These are phyloP conservation scores for Venturia effusa DNA, from an alignment of 2,329 filamentous ascomycete species.

Conservation along the genomic window DNA sequence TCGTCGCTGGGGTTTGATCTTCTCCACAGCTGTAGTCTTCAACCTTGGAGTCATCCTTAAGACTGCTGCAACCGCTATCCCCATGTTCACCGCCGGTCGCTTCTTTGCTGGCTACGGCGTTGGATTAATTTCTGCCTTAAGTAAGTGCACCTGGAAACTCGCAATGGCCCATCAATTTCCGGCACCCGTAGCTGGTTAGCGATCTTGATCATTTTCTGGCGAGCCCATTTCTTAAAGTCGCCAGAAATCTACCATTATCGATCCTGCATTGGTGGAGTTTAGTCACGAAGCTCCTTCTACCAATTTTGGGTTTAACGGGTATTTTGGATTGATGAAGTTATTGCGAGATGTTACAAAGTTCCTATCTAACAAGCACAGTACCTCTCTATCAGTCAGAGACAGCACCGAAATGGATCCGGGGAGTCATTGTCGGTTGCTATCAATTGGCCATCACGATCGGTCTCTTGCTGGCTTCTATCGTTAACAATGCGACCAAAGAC, in stretches of 20 bases:
- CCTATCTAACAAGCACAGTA: slow-evolving; percentile 47
- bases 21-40: slow-evolving; percentile 60
- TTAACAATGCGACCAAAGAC: slow-evolving; percentile 61
- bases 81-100: slow-evolving; percentile 51
- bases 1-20: slow-evolving; percentile 56
- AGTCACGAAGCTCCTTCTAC: too few relatives aligned
- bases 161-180: too few relatives aligned
- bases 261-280: too few relatives aligned
- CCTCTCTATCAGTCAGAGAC: slow-evolving; percentile 28
- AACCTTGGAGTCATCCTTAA: slow-evolving; percentile 44
- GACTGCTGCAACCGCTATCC: slow-evolving; percentile 47
- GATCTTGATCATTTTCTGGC: too few relatives aligned
- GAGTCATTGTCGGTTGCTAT: slow-evolving; percentile 56
- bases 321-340: too few relatives aligned
- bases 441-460: slow-evolving; percentile 77
- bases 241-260: too few relatives aligned
- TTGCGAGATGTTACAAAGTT: background rate
- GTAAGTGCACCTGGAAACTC: background rate
- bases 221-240: too few relatives aligned
- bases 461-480: slow-evolving; percentile 61
- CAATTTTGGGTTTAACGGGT: too few relatives aligned
- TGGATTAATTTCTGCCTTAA: slow-evolving; percentile 3
- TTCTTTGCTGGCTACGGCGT: slow-evolving; percentile 60
- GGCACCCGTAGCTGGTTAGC: too few relatives aligned
- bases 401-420: slow-evolving; percentile 60